These are phyloP conservation scores for Fusarium sp. DNA, from an alignment of 2,329 filamentous ascomycete species.

Conservation along the genomic window DNA sequence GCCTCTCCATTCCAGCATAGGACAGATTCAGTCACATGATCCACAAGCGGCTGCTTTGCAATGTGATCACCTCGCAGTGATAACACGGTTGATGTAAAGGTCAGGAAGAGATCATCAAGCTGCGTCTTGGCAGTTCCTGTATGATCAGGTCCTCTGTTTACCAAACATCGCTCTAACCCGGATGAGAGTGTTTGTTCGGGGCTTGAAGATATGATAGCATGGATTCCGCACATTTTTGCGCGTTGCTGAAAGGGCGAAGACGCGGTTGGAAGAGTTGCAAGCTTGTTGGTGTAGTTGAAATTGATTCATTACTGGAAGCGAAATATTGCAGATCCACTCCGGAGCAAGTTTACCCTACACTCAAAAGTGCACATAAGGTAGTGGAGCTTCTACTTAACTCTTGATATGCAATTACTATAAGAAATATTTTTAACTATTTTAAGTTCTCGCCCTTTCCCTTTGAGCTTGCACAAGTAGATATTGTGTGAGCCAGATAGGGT, in stretches of 20 bases:
- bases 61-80: slow-evolving; percentile 82
- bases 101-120: slow-evolving; percentile 59
- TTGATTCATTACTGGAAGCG: neutral
- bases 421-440: too few relatives aligned
- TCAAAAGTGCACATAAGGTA: neutral
- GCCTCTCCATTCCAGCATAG: slow-evolving; percentile 99
- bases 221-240: slow-evolving; percentile 70
- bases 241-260: slow-evolving; percentile 16
- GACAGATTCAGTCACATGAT: slow-evolving; percentile 67
- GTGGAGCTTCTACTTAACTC: neutral
- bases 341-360: slow-evolving; percentile 7
- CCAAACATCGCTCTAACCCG: slow-evolving; percentile 59
- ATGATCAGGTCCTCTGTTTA: slow-evolving; percentile 71
- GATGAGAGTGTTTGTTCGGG: slow-evolving; percentile 46
- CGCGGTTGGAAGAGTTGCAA: slow-evolving; percentile 14
- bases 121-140: slow-evolving; percentile 56
- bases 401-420: neutral
- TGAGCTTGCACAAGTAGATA: neutral
- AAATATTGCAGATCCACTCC: slow-evolving; percentile 20
- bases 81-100: slow-evolving; percentile 87
- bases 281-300: slow-evolving; percentile 6
- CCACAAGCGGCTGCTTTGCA: slow-evolving; percentile 78
- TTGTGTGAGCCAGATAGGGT: neutral
- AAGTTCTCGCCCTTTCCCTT: neutral
- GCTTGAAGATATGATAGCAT: slow-evolving; percentile 59